These are phyloP conservation scores for Cryptococcus wingfieldii DNA, from an alignment of 1,284 basidiomycete species.

Conservation along the genomic window DNA sequence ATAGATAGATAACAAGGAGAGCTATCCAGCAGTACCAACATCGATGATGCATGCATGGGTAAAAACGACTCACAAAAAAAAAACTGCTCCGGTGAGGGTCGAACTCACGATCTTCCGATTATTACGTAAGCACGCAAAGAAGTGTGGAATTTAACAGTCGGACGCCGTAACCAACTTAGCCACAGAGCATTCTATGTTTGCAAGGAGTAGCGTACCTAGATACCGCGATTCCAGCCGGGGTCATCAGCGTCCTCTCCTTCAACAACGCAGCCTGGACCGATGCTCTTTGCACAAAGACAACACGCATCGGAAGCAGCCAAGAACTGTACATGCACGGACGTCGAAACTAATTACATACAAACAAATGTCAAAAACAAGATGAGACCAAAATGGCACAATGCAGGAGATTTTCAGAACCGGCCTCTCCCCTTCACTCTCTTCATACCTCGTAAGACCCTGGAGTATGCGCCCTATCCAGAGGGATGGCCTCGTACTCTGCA, in stretches of 20 bases:
- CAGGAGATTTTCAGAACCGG: neutral
- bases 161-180: too few species aligned
- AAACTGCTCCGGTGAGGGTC: too few species aligned
- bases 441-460: neutral
- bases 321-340: neutral
- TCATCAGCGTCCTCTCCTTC: neutral
- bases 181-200: too few species aligned
- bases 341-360: neutral
- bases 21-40: too few species aligned
- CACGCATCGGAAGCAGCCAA: neutral
- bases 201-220: too few species aligned
- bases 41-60: too few species aligned
- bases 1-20: too few species aligned
- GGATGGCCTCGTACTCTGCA: slow-evolving; percentile 41
- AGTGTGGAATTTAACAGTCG: too few species aligned
- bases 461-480: slow-evolving; percentile 8
- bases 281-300: neutral
- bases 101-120: too few species aligned
- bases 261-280: neutral
- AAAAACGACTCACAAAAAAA: too few species aligned
- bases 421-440: neutral
- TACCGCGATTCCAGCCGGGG: too few species aligned
- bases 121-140: too few species aligned
- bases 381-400: neutral
- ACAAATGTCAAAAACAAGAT: neutral